phyloP scores from a whole-genome alignment of 2,329 filamentous ascomycete species.

The Colletotrichum spaethianum region DNA sequence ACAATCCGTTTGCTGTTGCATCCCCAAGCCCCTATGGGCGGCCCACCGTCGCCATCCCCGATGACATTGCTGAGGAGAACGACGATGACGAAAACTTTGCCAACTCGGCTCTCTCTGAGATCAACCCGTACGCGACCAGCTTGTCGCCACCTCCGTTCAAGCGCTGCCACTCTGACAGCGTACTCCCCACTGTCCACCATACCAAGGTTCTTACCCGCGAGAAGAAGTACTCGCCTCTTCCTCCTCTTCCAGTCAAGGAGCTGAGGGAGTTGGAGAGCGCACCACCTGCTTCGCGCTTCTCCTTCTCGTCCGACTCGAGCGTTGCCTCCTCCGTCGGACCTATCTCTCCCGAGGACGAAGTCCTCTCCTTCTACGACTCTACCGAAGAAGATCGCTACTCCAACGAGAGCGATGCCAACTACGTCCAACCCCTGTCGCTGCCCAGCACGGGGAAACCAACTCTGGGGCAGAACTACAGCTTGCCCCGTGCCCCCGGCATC shows the following conservation, averaged over 20 bases:
- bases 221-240: slow-evolving; percentile 38
- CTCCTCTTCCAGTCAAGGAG: slow-evolving; percentile 21
- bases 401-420: slow-evolving; percentile 54
- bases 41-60: slow-evolving; percentile 52
- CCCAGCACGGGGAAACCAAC: slow-evolving; percentile 39
- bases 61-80: slow-evolving; percentile 53
- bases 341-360: slow-evolving; percentile 56
- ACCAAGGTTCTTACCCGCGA: slow-evolving; percentile 46
- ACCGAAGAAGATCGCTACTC: slow-evolving; percentile 57
- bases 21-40: slow-evolving; percentile 47
- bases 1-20: slow-evolving; percentile 49
- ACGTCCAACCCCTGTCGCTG: slow-evolving; percentile 45
- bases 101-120: slow-evolving; percentile 64
- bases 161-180: slow-evolving; percentile 53
- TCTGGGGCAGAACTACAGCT: slow-evolving; percentile 57
- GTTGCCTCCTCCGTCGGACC: slow-evolving; percentile 55
- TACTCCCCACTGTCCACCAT: slow-evolving; percentile 44
- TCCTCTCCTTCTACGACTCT: slow-evolving; percentile 63
- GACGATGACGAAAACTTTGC: slow-evolving; percentile 74
- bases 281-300: slow-evolving; percentile 47
- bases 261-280: slow-evolving; percentile 10
- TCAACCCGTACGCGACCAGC: slow-evolving; percentile 58
- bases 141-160: slow-evolving; percentile 69
- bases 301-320: slow-evolving; percentile 50
- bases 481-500: slow-evolving; percentile 54